Base-by-base conservation (phyloP, 129 eudicot species). In the Flaveria bidentis region DNA sequence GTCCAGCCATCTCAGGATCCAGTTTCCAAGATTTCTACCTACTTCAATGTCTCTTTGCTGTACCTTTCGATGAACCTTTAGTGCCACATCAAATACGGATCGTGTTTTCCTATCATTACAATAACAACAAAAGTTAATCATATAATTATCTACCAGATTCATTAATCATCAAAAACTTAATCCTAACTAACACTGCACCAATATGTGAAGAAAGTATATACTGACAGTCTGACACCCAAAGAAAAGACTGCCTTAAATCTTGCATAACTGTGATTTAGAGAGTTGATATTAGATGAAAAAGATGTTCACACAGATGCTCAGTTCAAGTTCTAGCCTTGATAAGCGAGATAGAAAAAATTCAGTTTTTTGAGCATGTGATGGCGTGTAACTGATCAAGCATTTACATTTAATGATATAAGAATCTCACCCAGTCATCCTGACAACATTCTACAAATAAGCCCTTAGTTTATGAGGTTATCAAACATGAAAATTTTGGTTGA, bases 1-100 rank as follows among this genome's bases (percentile, higher is more conserved):
- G 64, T 92, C 98, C n/a, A 92, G 96, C 87, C 92, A 84, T 18
- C 96, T 77, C 46, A 92, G 98, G 78, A 92, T 89, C 92, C 96
- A 83, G 46, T 89, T 92, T 20, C 96, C 94, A 6, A 92, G 68
- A 68, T 80, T 90, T 52, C 94, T 83, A 77, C 96, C 98, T 68
- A 86, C 94, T 88, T 88, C 98, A 39, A 92, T 81, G 80, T 92
- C 98, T 81, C 98, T 90, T 63, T 90, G 87, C 76, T 90, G 98
- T 76, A 92, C 85, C 72, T 80, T 78, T 64, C 76, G 88, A 57
- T 92, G 96, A 83, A 92, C 92, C 65, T 46, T 86, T 75, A 88
- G 67, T 44, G 96, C 98, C 78, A 74, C 52, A 62, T 92, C 96
- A 85, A 92, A 92, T 73, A 86, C 67, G 46, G 86, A 72, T 13